Base-by-base conservation (phyloP, 179 eudicot species). In the Patellifolia procumbens region DNA sequence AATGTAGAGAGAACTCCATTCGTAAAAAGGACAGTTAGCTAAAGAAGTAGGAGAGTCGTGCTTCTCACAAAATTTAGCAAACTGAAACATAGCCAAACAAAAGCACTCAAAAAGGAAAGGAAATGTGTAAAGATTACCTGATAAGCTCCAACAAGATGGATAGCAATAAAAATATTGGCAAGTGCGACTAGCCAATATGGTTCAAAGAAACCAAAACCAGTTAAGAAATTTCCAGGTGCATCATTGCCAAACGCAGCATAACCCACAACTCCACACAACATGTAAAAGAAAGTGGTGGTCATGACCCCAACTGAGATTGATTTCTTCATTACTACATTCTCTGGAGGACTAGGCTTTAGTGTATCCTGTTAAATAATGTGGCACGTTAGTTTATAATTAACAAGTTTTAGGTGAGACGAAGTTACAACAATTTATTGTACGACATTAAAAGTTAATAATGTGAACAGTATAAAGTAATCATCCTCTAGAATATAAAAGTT, bases 171-270 rank as follows among this genome's bases (percentile, higher is more conserved):
- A 19, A 85, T 4, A 52, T 91, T 91, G 10, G 89, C 93, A 3
- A 85, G 16, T 61, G 87, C 87, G 46, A 91, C 58, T 34, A 91
- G 90, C 96, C 96, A 91, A 72, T 77, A 91, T 7, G 93, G 93
- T 22, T 91, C 90, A 37, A 81, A 89, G 77, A 87, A 86, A 7
- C 96, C 93, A n/a, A 89, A 88, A 26, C 93, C 96, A 28, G 96
- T 88, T 31, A 91, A 80, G 42, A 88, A 84, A 79, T 91, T 88
- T n/a, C 93, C 93, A 0, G 93, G 87, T 3, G 91, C 90, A 10
- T 75, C 73, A 68, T 88, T 85, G 6, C 96, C 96, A 75, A 89
- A 89, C 1, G 92, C 93, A 0, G 91, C 93, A 66, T 91, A 91
- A 13, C 96, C 96, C 60, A 88, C 4, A 2, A 85, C 20, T 4